Evolutionary conservation across 495 filamentous ascomycete species (phyloP), one percentile per base, ranked within the genome.

Genomic region (Penicillium pulvis): DNA sequence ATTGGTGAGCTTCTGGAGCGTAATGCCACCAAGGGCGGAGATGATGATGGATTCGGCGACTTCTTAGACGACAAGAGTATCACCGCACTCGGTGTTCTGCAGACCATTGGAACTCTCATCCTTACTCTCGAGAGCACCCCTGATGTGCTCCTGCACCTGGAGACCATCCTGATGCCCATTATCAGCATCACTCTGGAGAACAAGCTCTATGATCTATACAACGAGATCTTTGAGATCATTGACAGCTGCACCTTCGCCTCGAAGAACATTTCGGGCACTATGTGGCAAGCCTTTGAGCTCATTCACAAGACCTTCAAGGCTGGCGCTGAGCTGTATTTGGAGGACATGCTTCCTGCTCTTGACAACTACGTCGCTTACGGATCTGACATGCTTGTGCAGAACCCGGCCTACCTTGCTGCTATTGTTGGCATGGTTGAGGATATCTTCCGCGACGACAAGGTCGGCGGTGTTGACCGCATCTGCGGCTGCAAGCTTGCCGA

Each of bases 401-500:
- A 88, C 61, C 91, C 87, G n/a, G 81, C 85, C 28, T 97, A 97
- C 67, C 82, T 96, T 45, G 83, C 88, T 35, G 94, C 93, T 2
- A 79, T 97, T 42, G 92, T 91, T 56, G 85, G 90, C 48, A 98
- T 98, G 85, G 81, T 88, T 20, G 79, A 84, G 47, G 83, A 85
- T 49, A 88, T 88, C 56, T 91, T 91, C 74, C 80, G 81, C 49
- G 91, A 96, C 57, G 87, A 90, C 55, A 96, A 95, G 63, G 90
- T 97, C 51, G 90, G 91, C 28, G 93, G 93, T 24, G 92, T 97
- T 54, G 94, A 98, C 73, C 82, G 95, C 28, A 97, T 98, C 57
- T 97, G 94, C 71, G 94, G 94, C n/a, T 98, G 95, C 85, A 97
- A 97, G 77, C 87, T 98, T 51, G 92, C 95, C 24, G 94, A 98